Evolutionary conservation across 768 basidiomycete species (phyloP).

Genomic region (Boletus rufocinnamomeus): DNA sequence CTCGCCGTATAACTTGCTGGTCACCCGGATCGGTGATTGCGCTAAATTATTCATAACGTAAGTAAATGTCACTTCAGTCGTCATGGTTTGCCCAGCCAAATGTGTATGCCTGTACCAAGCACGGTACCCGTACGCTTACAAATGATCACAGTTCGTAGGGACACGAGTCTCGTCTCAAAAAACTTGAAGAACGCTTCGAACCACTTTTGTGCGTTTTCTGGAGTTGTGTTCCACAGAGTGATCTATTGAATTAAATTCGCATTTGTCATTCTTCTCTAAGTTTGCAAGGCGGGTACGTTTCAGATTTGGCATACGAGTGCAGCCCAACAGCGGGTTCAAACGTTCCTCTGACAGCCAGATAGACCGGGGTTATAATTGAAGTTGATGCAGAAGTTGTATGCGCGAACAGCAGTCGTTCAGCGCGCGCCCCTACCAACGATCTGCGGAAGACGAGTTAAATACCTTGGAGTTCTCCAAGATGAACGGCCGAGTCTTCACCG

Average conservation of each 20-base stretch:
- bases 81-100: no score
- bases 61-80: not conserved
- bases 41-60: not conserved
- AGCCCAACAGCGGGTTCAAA: constrained; percentile 65
- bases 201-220: constrained; percentile 49
- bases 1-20: constrained; percentile 6
- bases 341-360: constrained; percentile 55
- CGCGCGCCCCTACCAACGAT: not conserved
- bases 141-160: constrained; percentile 55
- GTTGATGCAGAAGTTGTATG: constrained; percentile 48
- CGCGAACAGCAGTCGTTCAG: not conserved
- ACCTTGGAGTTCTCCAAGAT: constrained; percentile 6
- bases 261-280: no score
- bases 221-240: constrained; percentile 44
- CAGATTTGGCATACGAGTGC: not conserved
- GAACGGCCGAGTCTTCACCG: not conserved
- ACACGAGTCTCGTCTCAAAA: constrained; percentile 52
- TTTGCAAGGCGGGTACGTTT: not conserved
- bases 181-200: constrained; percentile 55
- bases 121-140: no score
- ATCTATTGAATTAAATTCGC: constrained; percentile 36
- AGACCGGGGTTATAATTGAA: constrained; percentile 57
- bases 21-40: constrained; percentile 8
- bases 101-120: no score
- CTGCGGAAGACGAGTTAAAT: not conserved